Conservation (phyloP, 345 rosid species). For the Aquilaria malaccensis region DNA sequence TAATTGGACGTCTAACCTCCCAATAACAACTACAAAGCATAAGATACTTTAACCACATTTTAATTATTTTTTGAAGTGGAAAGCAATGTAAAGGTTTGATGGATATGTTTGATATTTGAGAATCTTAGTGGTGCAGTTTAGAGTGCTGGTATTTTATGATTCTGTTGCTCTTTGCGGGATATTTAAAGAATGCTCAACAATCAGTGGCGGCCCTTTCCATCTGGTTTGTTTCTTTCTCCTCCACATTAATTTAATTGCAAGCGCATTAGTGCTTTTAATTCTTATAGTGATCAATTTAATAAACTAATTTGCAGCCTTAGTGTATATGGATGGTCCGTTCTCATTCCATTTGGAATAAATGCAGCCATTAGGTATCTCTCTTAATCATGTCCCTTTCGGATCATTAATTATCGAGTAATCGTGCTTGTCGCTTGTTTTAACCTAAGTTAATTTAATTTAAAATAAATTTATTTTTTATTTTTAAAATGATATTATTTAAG, state of each 20-base stretch:
- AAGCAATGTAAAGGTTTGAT: not conserved
- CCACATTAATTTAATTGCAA: no score
- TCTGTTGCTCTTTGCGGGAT: slow-evolving; percentile 70
- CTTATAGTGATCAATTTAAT: not conserved
- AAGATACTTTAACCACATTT: no score
- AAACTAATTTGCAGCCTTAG: slow-evolving; percentile 27
- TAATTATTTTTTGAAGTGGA: no score
- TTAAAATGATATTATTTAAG: no score
- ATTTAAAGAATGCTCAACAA: slow-evolving; percentile 57
- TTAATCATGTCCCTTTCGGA: no score
- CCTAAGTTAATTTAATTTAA: no score
- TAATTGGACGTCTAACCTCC: no score
- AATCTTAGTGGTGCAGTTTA: slow-evolving; percentile 31
- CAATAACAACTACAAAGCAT: no score
- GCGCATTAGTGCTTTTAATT: no score
- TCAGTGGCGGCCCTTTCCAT: slow-evolving; percentile 74
- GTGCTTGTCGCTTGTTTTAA: no score
- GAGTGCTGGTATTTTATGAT: slow-evolving; percentile 81
- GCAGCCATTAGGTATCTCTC: slow-evolving; percentile 53
- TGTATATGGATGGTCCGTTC: slow-evolving; percentile 67
- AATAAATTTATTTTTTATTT: no score
- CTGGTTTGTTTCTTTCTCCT: slow-evolving; percentile 29
- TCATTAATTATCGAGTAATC: no score
- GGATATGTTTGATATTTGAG: not conserved
- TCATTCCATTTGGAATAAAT: slow-evolving; percentile 67